Base-by-base conservation (phyloP, 1,284 basidiomycete genomes). In the Somion occarium region DNA sequence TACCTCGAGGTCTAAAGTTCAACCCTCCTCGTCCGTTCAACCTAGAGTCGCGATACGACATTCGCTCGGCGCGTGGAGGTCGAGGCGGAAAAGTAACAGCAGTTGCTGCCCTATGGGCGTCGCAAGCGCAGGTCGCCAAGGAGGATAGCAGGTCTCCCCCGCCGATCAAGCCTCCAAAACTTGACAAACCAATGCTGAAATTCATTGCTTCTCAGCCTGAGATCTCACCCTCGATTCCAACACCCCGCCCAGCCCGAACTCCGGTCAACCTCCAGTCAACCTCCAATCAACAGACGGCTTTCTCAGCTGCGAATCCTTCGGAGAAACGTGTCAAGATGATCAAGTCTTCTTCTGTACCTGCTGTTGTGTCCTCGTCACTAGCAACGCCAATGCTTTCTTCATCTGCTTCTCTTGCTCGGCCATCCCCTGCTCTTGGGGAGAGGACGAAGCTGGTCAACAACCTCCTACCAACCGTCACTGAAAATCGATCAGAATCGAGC, bases 51-150 rank as follows among this genome's bases (percentile, higher is more conserved):
- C 84, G 82, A 56, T 90, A 91, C 62, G 82, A 91, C 59, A 66
- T 87, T 19, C 80, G 83, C 3, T 89, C 86, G 38, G 88, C 88
- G 9, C 78, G 88, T 22, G 88, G 90, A 2, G 90, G 90, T 1
- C 71, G 76, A 47, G 89, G 89, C 1, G 90, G 88, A 9, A 77
- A 79, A 48, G 90, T 92, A 13, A 74, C 87, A 1, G 75, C 86
- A 3, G 86, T 89, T 1, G 80, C 85, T 1, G 76, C 83, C 3
- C 69, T 92, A 22, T 92, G 88, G 88, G 79, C 84, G 2, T 69
- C 78, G 25, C 75, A 58, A 2, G 44, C 58, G 3, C 60, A 60
- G 48, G 5, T 39, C 20, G 26, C 56, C 18, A 51, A 49, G 1
- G 51, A 54, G 22, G 15, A 30, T 22, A 25, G 27, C 24, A 55